Conservation (phyloP, 176 grass and related monocot species). For the Eleusine coracana region DNA sequence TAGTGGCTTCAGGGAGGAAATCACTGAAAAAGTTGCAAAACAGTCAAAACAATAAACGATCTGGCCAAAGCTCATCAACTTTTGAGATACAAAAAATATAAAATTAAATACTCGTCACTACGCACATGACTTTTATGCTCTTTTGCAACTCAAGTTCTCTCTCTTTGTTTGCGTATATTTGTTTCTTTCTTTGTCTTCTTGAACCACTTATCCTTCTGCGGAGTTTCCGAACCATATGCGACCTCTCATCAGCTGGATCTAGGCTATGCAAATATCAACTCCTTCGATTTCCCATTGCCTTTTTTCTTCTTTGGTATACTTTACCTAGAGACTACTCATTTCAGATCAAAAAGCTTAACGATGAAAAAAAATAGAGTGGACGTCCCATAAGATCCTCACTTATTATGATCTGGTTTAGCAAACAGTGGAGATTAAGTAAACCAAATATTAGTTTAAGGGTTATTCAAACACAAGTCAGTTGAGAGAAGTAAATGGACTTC, state of each 20-base stretch:
- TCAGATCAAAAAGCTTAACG: not conserved
- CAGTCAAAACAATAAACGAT: not conserved
- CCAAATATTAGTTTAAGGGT: too few relatives aligned
- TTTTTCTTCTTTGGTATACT: not conserved
- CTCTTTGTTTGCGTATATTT: not conserved
- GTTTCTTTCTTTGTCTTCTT: not conserved
- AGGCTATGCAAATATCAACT: not conserved
- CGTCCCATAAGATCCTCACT: not conserved
- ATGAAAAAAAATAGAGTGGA: not conserved
- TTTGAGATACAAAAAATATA: conserved; percentile 2
- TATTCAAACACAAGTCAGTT: too few relatives aligned
- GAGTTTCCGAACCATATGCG: not conserved
- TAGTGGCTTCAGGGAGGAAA: conserved; percentile 19
- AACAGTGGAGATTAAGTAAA: too few relatives aligned
- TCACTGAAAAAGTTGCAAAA: not conserved
- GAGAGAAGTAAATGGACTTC: too few relatives aligned
- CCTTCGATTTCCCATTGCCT: not conserved
- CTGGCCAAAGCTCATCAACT: conserved; percentile 8
- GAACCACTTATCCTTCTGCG: not conserved
- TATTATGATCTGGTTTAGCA: too few relatives aligned
- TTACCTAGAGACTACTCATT: not conserved
- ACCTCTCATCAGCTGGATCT: not conserved
- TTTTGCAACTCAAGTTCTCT: not conserved
- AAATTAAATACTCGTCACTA: not conserved
- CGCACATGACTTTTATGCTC: not conserved